phyloP scores from a whole-genome alignment of 129 eudicot species.

The carrot (Daucus carota) region DNA sequence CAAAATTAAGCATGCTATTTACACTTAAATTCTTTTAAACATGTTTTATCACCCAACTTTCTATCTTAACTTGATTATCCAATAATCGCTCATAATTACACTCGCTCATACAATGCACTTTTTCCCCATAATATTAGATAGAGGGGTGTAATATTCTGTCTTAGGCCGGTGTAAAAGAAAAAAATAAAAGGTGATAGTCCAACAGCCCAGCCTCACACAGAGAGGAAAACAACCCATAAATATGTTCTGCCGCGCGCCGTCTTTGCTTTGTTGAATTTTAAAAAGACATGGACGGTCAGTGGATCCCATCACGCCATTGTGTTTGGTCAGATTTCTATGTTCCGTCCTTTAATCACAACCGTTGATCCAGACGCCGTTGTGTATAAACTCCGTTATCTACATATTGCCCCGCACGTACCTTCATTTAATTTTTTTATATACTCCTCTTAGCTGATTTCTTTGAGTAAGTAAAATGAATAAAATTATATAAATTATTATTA shows the following conservation, averaged over 20 bases:
- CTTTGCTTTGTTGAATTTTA: slow-evolving; percentile 1
- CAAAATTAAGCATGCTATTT: too few species aligned
- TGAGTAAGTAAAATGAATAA: too few species aligned
- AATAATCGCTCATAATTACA: too few species aligned
- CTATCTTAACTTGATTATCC: too few species aligned
- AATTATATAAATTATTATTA: too few species aligned
- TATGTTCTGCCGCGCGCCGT: not conserved
- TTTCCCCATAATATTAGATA: too few species aligned
- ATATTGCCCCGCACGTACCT: not conserved
- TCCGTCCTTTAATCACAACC: not conserved
- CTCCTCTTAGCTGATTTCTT: too few species aligned
- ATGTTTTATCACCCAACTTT: too few species aligned
- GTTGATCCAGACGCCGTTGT: not conserved
- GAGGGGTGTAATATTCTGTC: not conserved
- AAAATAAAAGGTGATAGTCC: not conserved
- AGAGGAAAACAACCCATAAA: too few species aligned
- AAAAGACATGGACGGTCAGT: not conserved
- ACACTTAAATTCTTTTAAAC: too few species aligned
- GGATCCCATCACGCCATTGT: not conserved
- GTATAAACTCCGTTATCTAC: not conserved
- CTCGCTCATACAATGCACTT: too few species aligned
- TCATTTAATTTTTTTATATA: too few species aligned
- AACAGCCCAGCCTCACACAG: not conserved
- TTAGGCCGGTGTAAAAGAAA: not conserved
- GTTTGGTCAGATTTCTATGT: not conserved